These are phyloP conservation scores for Bolboschoenus planiculmis DNA, from an alignment of 176 grass and related monocot species.

Conservation along the genomic window DNA sequence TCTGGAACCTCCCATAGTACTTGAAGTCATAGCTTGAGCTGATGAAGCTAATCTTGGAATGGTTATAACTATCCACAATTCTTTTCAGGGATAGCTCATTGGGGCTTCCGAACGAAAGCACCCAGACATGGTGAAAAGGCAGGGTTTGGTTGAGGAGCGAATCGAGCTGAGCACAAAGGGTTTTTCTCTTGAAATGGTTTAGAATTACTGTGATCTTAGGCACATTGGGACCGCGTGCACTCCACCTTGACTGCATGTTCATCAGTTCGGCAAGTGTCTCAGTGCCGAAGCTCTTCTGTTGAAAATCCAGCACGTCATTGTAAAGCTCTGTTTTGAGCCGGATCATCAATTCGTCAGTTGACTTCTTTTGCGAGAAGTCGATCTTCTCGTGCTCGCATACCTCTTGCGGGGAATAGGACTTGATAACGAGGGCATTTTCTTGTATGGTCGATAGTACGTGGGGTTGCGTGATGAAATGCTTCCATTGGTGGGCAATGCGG, in stretches of 20 bases:
- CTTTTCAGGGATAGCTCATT: conserved; percentile 51
- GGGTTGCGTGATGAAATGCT: conserved; percentile 47
- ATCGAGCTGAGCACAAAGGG: conserved; percentile 86
- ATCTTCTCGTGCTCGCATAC: conserved; percentile 92
- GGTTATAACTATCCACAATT: conserved; percentile 79
- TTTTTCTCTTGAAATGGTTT: conserved; percentile 92
- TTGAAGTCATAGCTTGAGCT: conserved; percentile 89
- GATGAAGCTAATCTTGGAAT: conserved; percentile 82
- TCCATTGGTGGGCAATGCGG: conserved; percentile 72
- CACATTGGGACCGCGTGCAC: neutral
- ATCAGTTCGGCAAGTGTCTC: conserved; percentile 76
- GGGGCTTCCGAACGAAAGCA: conserved; percentile 81
- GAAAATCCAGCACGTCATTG: conserved; percentile 63
- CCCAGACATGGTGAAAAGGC: conserved; percentile 91
- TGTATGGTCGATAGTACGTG: conserved; percentile 5
- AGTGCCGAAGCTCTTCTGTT: conserved; percentile 42
- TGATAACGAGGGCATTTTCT: neutral
- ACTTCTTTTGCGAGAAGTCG: conserved; percentile 97
- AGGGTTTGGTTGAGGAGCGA: conserved; percentile 64
- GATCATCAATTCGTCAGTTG: conserved; percentile 57
- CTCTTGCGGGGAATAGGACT: conserved; percentile 28
- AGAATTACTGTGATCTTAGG: conserved; percentile 78
- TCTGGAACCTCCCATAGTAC: conserved; percentile 97
- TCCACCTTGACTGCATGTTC: conserved; percentile 63
- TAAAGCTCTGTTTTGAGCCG: conserved; percentile 87